Base-by-base conservation (phyloP, 106 monocot species). In the Platanthera guangdongensis region DNA sequence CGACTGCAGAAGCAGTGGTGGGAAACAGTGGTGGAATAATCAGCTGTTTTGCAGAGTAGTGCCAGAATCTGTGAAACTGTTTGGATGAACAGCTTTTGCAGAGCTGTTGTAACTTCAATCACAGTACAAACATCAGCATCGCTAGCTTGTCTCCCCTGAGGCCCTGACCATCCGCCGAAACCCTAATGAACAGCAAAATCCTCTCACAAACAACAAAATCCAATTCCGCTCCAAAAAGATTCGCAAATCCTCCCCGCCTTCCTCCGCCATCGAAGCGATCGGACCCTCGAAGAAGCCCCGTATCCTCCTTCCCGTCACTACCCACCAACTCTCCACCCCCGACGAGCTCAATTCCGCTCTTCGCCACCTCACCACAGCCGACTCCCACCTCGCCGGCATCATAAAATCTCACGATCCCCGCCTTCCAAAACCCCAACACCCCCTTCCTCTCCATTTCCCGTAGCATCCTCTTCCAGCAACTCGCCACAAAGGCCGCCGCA, bases 391-490 rank as follows among this genome's bases (percentile, higher is more conserved):
- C n/a, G n/a, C n/a, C 47, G 71, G 25, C 32, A 52, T 87, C 9
- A 87, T 90, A 73, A 81, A 85, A 55, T 28, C 81, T 68, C 80
- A 81, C 54, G 79, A 83, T 0, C 81, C 79, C 7, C 90, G 87
- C 21, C 57, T 83, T 85, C 74, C 78, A 85, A 32, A 47, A 45
- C 62, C 81, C 79, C 53, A 79, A 79, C 76, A 82, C 85, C 4
- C 90, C 90, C n/a, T 90, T 90, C 77, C 90, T 83, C 74, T 80
- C 90, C 73, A 87, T 90, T 53, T 71, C 85, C 68, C 87, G 87
- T 77, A 81, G 78, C 79, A 90, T 90, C 74, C 87, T 90, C 81
- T 83, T 87, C 77, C 90, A 90, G 79, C 90, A 90, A 77, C 85
- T 90, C 51, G 90, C 90, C 69, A 82, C 64, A 80, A 90, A 87